Evolutionary conservation across 116 monocot genomes (phyloP).

Genomic region (Papilionanthe hybrid): DNA sequence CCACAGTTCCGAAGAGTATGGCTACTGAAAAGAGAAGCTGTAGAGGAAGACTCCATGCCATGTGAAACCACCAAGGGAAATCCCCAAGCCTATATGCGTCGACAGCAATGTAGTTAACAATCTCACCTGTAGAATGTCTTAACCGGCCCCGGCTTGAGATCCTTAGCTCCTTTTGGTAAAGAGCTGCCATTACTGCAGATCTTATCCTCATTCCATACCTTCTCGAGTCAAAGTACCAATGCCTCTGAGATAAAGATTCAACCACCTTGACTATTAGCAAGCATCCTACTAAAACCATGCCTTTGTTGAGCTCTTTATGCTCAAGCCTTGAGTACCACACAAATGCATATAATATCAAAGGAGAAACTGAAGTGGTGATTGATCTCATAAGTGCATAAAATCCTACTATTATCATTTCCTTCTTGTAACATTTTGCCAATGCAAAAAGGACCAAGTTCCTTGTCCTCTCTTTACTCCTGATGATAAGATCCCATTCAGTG

Average conservation of each 20-base stretch:
- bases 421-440: constrained; percentile 48
- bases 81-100: constrained; percentile 46
- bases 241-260: constrained; percentile 45
- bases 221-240: constrained; percentile 39
- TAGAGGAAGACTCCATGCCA: constrained; percentile 29
- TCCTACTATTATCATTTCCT: constrained; percentile 46
- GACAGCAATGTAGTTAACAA: constrained; percentile 41
- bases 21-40: constrained; percentile 27
- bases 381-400: constrained; percentile 62
- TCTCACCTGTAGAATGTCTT: constrained; percentile 34
- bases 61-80: constrained; percentile 45
- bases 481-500: constrained; percentile 33
- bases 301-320: constrained; percentile 18
- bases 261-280: constrained; percentile 41
- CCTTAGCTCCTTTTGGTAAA: constrained; percentile 25
- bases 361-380: constrained; percentile 26
- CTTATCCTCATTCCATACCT: constrained; percentile 31
- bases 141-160: constrained; percentile 19
- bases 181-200: constrained; percentile 30
- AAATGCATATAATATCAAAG: constrained; percentile 54
- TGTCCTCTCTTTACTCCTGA: constrained; percentile 7
- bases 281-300: constrained; percentile 31
- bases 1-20: constrained; percentile 31
- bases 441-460: constrained; percentile 31
- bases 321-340: constrained; percentile 42